A percentile compares a stretch with the other conserved stretches of the same genome.
phyloP scores from a whole-genome alignment of 2,329 filamentous ascomycete species.

The Diplodia sapinea region DNA sequence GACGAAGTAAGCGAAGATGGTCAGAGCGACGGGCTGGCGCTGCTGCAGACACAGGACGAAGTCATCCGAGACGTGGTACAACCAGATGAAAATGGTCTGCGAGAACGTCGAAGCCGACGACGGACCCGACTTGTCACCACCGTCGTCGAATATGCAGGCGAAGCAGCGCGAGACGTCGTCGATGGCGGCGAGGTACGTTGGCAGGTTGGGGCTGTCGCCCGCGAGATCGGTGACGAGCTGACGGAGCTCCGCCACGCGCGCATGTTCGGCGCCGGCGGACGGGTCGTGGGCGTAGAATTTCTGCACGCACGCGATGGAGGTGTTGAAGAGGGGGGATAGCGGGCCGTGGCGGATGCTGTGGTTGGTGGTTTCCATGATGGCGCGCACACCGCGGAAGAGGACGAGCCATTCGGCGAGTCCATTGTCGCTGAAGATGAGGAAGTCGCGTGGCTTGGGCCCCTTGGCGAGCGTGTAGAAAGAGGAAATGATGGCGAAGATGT shows the following conservation, averaged over 20 bases:
- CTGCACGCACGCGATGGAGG: not conserved
- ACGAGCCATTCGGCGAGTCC: constrained; percentile 24
- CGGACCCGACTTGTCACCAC: not conserved
- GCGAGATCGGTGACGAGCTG: not conserved
- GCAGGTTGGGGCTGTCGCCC: constrained; percentile 9
- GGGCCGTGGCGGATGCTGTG: not conserved
- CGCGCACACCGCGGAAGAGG: constrained; percentile 19
- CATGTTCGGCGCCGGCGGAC: not conserved
- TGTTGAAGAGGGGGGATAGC: not conserved
- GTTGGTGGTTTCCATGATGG: constrained; percentile 10
- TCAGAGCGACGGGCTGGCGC: constrained; percentile 14
- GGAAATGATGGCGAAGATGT: constrained; percentile 23
- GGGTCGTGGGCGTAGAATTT: not conserved
- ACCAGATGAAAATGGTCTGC: constrained; percentile 24
- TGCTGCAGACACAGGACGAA: constrained; percentile 21
- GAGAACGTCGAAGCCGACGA: not conserved
- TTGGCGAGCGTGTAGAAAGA: constrained; percentile 25
- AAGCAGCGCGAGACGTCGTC: constrained; percentile 14
- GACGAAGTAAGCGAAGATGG: constrained; percentile 26
- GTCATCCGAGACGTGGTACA: constrained; percentile 19
- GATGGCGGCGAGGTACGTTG: constrained; percentile 15
- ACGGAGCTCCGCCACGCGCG: constrained; percentile 8
- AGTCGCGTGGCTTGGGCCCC: constrained; percentile 22
- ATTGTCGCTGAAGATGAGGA: constrained; percentile 24
- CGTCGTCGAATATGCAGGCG: constrained; percentile 1